Evolutionary conservation across 2,329 filamentous ascomycete species (phyloP), one percentile per base, ranked within the genome.

Genomic region (Claviceps africana): DNA sequence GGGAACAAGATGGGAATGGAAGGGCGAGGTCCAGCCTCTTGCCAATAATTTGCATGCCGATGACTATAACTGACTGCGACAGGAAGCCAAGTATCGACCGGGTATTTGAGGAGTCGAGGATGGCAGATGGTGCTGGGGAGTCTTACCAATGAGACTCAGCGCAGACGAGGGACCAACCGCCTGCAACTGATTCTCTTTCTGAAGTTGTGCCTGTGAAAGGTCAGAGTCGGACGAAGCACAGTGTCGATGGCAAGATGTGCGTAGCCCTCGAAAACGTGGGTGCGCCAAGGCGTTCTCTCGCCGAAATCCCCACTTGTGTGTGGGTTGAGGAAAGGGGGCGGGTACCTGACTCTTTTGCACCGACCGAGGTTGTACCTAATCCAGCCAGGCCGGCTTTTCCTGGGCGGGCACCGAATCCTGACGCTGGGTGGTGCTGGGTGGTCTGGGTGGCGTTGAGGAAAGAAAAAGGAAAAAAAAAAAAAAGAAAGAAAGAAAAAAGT

Each of bases 161-260:
- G 74, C 78, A 81, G 78, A 81, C 78, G 76, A 78, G 64, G 60
- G 58, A 64, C 56, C 60, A 64, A 67, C 78, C 77, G 78, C 73
- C 78, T 78, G 76, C 75, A 71, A 70, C 78, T 76, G 75, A 74
- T 67, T 72, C 76, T 79, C 75, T 60, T 55, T 55, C 59, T 61
- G 57, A 57, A 35, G 37, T 37, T 45, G 60, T 62, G 58, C 59
- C 55, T 53, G 58, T 51, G 54, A 42, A 42, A 52, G 37, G 50
- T 56, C 53, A 51, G 55, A 56, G 55, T 58, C 56, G 57, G 56
- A 58, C 55, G 52, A 57, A 54, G 53, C 51, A 57, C 57, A 53
- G 56, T 33, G 42, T 33, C 30, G 31, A 46, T 35, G 47, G 43
- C 47, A 54, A 54, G 46, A 49, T 47, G 35, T 51, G 33, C 53